phyloP scores from a whole-genome alignment of 1,284 basidiomycete species.

The Cyathus olla region DNA sequence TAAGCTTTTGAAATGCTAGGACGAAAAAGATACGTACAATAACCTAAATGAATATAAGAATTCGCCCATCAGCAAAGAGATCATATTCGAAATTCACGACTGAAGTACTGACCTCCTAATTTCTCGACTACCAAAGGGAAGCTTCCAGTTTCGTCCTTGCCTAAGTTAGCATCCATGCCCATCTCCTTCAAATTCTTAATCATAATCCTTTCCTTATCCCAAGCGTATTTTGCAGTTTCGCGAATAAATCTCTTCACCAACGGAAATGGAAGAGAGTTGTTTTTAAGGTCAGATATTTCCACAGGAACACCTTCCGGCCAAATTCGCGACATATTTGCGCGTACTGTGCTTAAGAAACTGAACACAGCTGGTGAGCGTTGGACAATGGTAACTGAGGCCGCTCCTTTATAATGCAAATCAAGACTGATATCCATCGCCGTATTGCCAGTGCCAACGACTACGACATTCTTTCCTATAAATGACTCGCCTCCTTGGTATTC shows the following conservation, averaged over 20 bases:
- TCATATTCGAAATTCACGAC: too few relatives aligned
- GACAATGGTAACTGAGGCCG: slow-evolving; percentile 47
- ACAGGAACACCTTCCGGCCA: slow-evolving; percentile 55
- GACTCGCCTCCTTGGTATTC: slow-evolving; percentile 35
- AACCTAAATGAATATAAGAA: neutral
- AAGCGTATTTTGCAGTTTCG: neutral
- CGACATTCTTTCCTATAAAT: slow-evolving; percentile 43
- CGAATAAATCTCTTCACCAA: slow-evolving; percentile 33
- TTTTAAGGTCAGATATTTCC: slow-evolving; percentile 58
- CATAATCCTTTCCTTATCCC: neutral
- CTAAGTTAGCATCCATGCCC: neutral
- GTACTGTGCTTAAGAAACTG: slow-evolving; percentile 39
- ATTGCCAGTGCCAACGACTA: slow-evolving; percentile 54
- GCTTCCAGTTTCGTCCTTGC: neutral
- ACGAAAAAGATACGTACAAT: neutral
- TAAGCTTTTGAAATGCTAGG: neutral
- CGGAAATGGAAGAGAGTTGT: slow-evolving; percentile 50
- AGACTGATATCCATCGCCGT: slow-evolving; percentile 50
- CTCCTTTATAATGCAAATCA: slow-evolving; percentile 43
- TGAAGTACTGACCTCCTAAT: neutral
- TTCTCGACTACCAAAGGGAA: slow-evolving; percentile 3
- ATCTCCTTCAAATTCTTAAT: neutral
- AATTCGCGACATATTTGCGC: slow-evolving; percentile 21
- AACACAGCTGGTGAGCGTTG: slow-evolving; percentile 52
- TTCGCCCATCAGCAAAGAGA: neutral